A percentile compares a stretch with the other conserved stretches of the same genome.
phyloP scores from a whole-genome alignment of 2,329 filamentous ascomycete species.

The Aspergillus hiratsukae region DNA sequence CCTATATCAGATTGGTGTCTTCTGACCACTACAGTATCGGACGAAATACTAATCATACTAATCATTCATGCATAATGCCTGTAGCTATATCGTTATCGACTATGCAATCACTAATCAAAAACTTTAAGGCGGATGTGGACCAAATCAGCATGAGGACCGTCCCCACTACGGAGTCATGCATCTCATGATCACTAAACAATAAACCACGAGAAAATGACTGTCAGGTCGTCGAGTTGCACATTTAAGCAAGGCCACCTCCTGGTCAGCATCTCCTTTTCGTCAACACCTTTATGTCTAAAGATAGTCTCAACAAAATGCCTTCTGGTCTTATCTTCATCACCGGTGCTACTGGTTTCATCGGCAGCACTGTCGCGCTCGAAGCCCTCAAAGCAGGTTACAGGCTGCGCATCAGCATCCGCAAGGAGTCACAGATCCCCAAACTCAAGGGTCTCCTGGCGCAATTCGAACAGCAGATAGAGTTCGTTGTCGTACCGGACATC shows the following conservation, averaged over 20 bases:
- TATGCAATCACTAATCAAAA: not conserved
- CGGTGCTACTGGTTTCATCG: conserved; percentile 24
- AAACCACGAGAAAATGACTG: not conserved
- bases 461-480: conserved; percentile 11
- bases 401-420: conserved; percentile 16
- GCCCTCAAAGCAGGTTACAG: conserved; percentile 18
- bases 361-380: conserved; percentile 8
- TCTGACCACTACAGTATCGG: not conserved
- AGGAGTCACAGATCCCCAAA: conserved; percentile 9
- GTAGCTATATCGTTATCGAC: not conserved
- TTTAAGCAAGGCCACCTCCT: not conserved
- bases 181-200: not conserved
- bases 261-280: not conserved
- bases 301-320: not conserved
- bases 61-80: not conserved
- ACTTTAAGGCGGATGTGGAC: too few species aligned
- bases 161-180: too few species aligned
- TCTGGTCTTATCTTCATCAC: conserved; percentile 16
- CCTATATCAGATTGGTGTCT: not conserved
- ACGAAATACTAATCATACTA: not conserved
- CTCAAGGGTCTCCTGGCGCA: conserved; percentile 7
- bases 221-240: not conserved
- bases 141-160: too few species aligned
- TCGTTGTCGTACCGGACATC: conserved; percentile 16
- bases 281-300: not conserved